These are phyloP conservation scores for Magnolia officinalis DNA, from an alignment of 164 flowering plant genomes.

Conservation along the genomic window DNA sequence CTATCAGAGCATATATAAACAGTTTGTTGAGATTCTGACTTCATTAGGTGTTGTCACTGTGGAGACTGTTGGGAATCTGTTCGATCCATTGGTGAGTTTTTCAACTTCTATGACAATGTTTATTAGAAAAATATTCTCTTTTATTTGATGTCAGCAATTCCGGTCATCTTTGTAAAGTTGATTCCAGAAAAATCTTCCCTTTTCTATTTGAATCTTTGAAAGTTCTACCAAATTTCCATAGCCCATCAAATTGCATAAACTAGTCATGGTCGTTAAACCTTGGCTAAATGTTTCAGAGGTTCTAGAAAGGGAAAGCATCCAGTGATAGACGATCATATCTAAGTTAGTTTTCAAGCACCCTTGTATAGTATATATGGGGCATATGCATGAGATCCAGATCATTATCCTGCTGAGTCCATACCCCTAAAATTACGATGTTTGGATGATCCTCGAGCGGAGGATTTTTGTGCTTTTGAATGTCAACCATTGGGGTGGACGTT, in stretches of 20 bases:
- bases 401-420: too few species aligned
- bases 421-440: too few species aligned
- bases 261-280: neutral
- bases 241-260: neutral
- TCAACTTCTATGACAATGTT: neutral
- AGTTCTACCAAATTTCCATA: neutral
- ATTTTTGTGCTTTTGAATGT: too few species aligned
- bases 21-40: slow-evolving; percentile 69
- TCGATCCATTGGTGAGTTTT: slow-evolving; percentile 86
- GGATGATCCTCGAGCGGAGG: too few species aligned
- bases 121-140: neutral
- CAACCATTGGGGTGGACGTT: too few species aligned
- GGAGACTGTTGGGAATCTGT: slow-evolving; percentile 69
- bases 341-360: too few species aligned
- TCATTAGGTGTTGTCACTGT: slow-evolving; percentile 71
- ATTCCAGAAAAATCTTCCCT: neutral
- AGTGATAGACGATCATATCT: neutral
- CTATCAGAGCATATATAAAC: slow-evolving; percentile 92
- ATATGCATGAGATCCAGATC: too few species aligned
- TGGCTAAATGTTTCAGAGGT: neutral
- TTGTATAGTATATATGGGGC: too few species aligned
- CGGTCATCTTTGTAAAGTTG: neutral
- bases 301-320: neutral
- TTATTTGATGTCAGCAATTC: neutral
- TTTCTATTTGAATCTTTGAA: too few species aligned